These are phyloP conservation scores for Zygotorulaspora mrakii DNA, from an alignment of 1,139 yeast species.

Conservation along the genomic window DNA sequence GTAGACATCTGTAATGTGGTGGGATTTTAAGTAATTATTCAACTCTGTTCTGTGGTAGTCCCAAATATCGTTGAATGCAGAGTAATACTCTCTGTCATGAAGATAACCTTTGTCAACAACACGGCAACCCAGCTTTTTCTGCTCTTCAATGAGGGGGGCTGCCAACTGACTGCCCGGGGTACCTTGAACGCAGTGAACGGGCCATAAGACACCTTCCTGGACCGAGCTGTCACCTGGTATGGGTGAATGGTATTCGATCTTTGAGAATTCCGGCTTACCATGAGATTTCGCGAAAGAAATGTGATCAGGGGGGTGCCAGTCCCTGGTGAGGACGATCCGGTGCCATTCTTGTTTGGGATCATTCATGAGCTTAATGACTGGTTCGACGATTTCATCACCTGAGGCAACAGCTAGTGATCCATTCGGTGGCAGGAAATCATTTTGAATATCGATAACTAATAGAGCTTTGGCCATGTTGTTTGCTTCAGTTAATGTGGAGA, in stretches of 20 bases:
- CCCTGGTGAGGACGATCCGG: conserved; percentile 68
- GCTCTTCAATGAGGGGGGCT: conserved; percentile 39
- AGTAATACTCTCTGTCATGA: conserved; percentile 75
- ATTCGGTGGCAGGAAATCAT: conserved; percentile 74
- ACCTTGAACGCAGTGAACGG: conserved; percentile 81
- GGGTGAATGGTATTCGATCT: conserved; percentile 53
- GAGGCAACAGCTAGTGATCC: conserved; percentile 72
- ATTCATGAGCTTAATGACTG: conserved; percentile 41
- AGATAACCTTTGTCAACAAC: conserved; percentile 67
- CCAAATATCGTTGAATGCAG: conserved; percentile 87
- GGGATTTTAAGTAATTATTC: conserved; percentile 43
- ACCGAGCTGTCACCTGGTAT: conserved; percentile 35
- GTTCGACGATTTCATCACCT: conserved; percentile 62
- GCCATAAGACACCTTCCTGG: conserved; percentile 62
- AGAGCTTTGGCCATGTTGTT: conserved; percentile 45
- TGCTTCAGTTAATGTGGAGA: too few species aligned
- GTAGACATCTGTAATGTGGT: conserved; percentile 54
- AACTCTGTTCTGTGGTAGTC: conserved; percentile 66
- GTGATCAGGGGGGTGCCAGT: conserved; percentile 84
- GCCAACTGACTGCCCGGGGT: conserved; percentile 67
- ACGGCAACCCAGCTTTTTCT: conserved; percentile 28
- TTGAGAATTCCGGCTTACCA: conserved; percentile 50
- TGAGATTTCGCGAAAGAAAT: conserved; percentile 78
- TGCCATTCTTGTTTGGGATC: conserved; percentile 48
- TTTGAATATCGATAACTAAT: conserved; percentile 74